Percentiles rank a stretch among this genome's conserved stretches.
These are phyloP conservation scores for Mycena sp. DNA, from an alignment of 1,284 basidiomycete species.

Conservation along the genomic window DNA sequence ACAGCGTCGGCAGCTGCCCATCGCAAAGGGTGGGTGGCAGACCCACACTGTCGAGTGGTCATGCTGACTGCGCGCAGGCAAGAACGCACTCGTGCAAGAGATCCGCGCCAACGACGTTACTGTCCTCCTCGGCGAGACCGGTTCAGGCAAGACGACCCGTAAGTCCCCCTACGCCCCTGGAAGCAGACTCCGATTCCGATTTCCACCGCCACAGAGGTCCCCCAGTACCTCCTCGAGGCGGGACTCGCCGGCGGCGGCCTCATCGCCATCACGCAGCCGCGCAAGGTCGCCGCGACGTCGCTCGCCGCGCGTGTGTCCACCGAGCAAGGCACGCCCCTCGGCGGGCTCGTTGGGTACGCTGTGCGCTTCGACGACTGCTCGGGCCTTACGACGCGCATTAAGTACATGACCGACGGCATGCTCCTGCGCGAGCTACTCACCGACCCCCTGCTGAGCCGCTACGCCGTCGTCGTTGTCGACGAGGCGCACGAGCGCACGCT, in stretches of 20 bases:
- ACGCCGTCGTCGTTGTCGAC: slow-evolving; percentile 98
- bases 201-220: slow-evolving; percentile 67
- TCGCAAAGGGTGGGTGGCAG: slow-evolving; percentile 28
- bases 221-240: slow-evolving; percentile 66
- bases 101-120: slow-evolving; percentile 91
- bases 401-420: slow-evolving; percentile 99
- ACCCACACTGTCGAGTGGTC: not conserved
- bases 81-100: slow-evolving; percentile 47
- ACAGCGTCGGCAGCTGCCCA: slow-evolving; percentile 27
- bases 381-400: slow-evolving; percentile 90
- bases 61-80: slow-evolving; percentile 10
- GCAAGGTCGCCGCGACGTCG: slow-evolving; percentile 97
- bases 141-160: slow-evolving; percentile 94
- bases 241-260: slow-evolving; percentile 93
- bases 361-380: slow-evolving; percentile 99
- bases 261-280: slow-evolving; percentile 97
- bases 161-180: slow-evolving; percentile 26
- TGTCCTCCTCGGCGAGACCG: slow-evolving; percentile 98
- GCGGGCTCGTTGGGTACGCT: slow-evolving; percentile 92
- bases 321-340: slow-evolving; percentile 92
- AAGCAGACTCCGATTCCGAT: slow-evolving; percentile 33
- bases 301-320: slow-evolving; percentile 99
- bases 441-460: slow-evolving; percentile 88
- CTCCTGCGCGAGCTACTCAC: slow-evolving; percentile 97
- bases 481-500: slow-evolving; percentile 99